Base-by-base conservation (phyloP, 306 rosid genomes). In the Cicer pinnatifidum region DNA sequence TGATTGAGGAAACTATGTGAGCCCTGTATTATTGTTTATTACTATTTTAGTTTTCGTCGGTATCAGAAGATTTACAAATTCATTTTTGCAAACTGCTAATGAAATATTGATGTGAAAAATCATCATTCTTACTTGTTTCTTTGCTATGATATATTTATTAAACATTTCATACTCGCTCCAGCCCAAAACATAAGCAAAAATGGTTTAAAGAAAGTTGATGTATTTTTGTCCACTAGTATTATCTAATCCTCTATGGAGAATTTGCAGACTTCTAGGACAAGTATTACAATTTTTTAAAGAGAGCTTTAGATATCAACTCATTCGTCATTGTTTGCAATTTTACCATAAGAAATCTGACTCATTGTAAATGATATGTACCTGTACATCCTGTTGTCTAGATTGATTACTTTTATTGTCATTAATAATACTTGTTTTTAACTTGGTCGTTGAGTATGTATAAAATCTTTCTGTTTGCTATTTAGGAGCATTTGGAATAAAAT, bases 1-100 rank as follows among this genome's bases (percentile, higher is more conserved):
- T 37, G 44, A 69, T 65, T 50, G 46, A 13, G 72, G n/a, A 58
- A 62, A 44, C 68, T 23, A 33, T 28, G 58, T 75, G 67, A 80
- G 41, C 69, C 15, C 37, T 17, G 15, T 64, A 45, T 39, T 53
- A 9, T 70, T 56, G 62, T 33, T 60, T 60, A 33, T 15, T 37
- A 44, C 59, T 54, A 6, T 48, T 44, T 57, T 57, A 71, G 48
- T 23, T 71, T 16, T 19, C 33, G 12, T 68, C 23, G 1, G 67
- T 47, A 58, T 12, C 35, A 53, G 46, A 44, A 19, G 52, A 35
- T 46, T 15, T 20, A 15, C 59, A 16, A 33, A 46, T 58, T 67
- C 62, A 45, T 67, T 9, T 68, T 16, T 16, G 70, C 54, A 38
- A 8, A 76, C 23, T 56, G 33, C 35, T 56, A 10, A 57, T 35